A percentile compares a stretch with the other conserved stretches of the same genome.
Conservation (phyloP, 768 basidiomycete genomes). For the Agrocybe pediades region DNA sequence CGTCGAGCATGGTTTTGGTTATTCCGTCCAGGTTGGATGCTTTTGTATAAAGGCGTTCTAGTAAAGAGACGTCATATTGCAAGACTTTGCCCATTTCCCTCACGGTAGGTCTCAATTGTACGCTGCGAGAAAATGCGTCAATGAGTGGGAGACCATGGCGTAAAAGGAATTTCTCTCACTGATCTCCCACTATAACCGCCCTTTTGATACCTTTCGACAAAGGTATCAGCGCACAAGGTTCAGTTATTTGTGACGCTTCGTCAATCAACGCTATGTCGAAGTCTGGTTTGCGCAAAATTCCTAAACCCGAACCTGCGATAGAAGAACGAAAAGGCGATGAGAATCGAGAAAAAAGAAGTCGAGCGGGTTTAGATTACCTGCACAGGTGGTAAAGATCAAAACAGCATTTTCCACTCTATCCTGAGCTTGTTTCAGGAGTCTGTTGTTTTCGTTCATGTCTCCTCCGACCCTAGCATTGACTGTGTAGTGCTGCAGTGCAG, state of each 20-base stretch:
- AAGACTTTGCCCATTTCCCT: constrained; percentile 57
- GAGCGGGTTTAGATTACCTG: constrained; percentile 32
- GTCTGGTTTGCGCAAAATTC: constrained; percentile 52
- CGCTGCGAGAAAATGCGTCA: constrained; percentile 35
- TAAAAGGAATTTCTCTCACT: constrained; percentile 42
- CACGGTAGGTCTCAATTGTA: constrained; percentile 69
- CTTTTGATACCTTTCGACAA: constrained; percentile 62
- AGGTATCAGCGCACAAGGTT: constrained; percentile 65
- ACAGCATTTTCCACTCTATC: constrained; percentile 55
- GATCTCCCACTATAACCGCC: constrained; percentile 69
- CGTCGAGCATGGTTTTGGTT: constrained; percentile 64
- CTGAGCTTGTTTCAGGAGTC: constrained; percentile 58
- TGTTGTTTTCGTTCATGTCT: constrained; percentile 60
- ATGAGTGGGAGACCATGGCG: no score
- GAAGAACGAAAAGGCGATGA: neutral
- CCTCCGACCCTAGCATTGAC: constrained; percentile 68
- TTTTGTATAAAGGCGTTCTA: constrained; percentile 60
- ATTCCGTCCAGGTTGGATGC: constrained; percentile 30
- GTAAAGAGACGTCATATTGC: constrained; percentile 59
- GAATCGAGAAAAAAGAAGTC: neutral
- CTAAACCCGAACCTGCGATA: constrained; percentile 51
- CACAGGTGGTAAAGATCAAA: constrained; percentile 68
- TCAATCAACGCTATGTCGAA: constrained; percentile 69
- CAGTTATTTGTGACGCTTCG: constrained; percentile 72
- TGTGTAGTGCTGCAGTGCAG: constrained; percentile 57